Conservation (phyloP, 768 basidiomycete species). For the Paxillus involutus region DNA sequence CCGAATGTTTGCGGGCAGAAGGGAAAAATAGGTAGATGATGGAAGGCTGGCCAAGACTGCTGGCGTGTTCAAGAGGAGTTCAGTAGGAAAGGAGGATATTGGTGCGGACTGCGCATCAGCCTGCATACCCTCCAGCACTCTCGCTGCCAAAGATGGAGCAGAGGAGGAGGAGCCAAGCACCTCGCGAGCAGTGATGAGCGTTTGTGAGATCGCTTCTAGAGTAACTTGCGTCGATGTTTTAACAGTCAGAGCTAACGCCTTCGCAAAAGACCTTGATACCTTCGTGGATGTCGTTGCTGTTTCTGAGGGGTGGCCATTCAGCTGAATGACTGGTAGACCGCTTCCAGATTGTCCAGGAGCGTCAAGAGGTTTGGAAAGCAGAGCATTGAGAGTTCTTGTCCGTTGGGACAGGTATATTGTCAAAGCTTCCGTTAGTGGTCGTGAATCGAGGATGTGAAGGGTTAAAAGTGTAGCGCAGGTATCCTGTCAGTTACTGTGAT, state of each 20-base stretch:
- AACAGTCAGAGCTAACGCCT: constrained; percentile 47
- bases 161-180: constrained; percentile 49
- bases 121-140: constrained; percentile 63
- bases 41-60: constrained; percentile 69
- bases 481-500: constrained; percentile 42
- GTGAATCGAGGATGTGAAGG: constrained; percentile 86
- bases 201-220: constrained; percentile 57
- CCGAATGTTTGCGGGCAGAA: constrained; percentile 69
- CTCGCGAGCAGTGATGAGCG: constrained; percentile 53
- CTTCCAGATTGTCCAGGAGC: constrained; percentile 25
- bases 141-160: constrained; percentile 48
- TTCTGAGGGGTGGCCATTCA: constrained; percentile 37
- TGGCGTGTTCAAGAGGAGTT: constrained; percentile 65
- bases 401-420: constrained; percentile 72
- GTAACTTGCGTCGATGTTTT: constrained; percentile 51
- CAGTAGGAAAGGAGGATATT: constrained; percentile 39
- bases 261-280: constrained; percentile 19
- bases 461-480: constrained; percentile 78
- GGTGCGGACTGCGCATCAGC: constrained; percentile 38
- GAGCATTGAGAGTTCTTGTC: constrained; percentile 51
- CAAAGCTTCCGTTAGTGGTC: constrained; percentile 73
- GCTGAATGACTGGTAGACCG: constrained; percentile 26
- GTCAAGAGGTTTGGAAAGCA: constrained; percentile 38
- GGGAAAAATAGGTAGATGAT: constrained; percentile 78
- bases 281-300: constrained; percentile 3